phyloP scores from a whole-genome alignment of 345 rosid species.

The Arabis hirsuta region DNA sequence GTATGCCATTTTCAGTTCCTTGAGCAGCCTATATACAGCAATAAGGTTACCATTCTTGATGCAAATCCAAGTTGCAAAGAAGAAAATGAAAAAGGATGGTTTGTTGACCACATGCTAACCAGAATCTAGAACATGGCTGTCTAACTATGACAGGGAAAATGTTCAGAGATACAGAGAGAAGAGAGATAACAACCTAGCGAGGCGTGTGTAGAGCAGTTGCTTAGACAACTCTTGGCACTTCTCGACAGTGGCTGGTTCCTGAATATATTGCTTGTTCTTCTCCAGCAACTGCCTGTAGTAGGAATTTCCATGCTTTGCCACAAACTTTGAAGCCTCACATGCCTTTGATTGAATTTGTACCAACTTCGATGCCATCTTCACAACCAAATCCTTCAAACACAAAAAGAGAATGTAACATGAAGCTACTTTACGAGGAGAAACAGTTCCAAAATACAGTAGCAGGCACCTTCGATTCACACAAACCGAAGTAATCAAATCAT shows the following conservation, averaged over 20 bases:
- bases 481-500: not conserved
- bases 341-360: slow-evolving; percentile 72
- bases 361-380: slow-evolving; percentile 65
- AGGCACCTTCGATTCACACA: not conserved
- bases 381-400: slow-evolving; percentile 43
- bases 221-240: slow-evolving; percentile 74
- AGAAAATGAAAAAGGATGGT: not conserved
- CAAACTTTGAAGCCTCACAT: slow-evolving; percentile 66
- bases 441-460: not conserved
- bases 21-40: not conserved
- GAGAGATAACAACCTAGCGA: slow-evolving; percentile 63
- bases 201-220: slow-evolving; percentile 84
- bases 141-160: not conserved
- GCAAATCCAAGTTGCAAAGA: not conserved
- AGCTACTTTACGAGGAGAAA: not conserved
- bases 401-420: slow-evolving; percentile 2
- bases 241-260: slow-evolving; percentile 78
- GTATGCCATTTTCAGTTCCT: slow-evolving; percentile 4
- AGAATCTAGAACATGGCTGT: not conserved
- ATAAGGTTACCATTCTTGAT: not conserved
- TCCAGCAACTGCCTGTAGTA: slow-evolving; percentile 82
- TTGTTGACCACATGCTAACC: not conserved
- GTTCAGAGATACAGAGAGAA: not conserved
- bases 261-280: slow-evolving; percentile 79
- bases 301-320: slow-evolving; percentile 70